Conservation (phyloP, 371 early-diverging fungal species). For the Rhizomucor miehei region DNA sequence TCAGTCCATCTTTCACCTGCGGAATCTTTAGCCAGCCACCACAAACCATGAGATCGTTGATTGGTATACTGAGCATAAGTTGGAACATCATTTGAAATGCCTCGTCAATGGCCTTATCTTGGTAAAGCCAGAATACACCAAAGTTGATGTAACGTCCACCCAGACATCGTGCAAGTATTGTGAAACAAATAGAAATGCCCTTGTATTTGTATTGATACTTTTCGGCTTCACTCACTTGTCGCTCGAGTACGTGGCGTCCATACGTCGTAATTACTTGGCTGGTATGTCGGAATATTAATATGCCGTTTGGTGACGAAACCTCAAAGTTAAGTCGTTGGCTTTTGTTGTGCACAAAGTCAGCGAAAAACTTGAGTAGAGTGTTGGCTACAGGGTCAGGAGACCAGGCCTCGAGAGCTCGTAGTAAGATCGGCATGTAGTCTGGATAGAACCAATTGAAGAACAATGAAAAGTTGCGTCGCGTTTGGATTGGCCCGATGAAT, state of each 20-base stretch:
- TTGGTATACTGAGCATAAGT: constrained; percentile 70
- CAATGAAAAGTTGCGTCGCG: constrained; percentile 57
- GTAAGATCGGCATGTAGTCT: constrained; percentile 58
- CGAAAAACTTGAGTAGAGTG: constrained; percentile 71
- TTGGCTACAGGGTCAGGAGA: constrained; percentile 63
- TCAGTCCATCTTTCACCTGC: not conserved
- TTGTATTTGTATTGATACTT: constrained; percentile 61
- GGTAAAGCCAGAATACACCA: constrained; percentile 90
- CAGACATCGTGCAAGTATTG: constrained; percentile 67
- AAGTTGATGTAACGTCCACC: constrained; percentile 87
- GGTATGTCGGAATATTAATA: constrained; percentile 87
- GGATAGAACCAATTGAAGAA: constrained; percentile 90
- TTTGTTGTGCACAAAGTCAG: constrained; percentile 80
- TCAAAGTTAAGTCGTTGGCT: constrained; percentile 84
- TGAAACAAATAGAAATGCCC: constrained; percentile 75
- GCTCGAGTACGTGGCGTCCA: constrained; percentile 38
- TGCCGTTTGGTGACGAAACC: constrained; percentile 81
- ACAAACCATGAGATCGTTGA: constrained; percentile 71
- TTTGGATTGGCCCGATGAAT: constrained; percentile 67
- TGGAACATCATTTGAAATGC: constrained; percentile 68
- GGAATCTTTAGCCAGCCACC: too few relatives aligned
- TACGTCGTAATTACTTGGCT: constrained; percentile 59
- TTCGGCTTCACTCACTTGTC: constrained; percentile 22
- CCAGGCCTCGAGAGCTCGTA: constrained; percentile 71
- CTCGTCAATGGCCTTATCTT: constrained; percentile 79